Base-by-base conservation (phyloP, 2,329 filamentous ascomycete species). In the Biscogniauxia mediterranea region DNA sequence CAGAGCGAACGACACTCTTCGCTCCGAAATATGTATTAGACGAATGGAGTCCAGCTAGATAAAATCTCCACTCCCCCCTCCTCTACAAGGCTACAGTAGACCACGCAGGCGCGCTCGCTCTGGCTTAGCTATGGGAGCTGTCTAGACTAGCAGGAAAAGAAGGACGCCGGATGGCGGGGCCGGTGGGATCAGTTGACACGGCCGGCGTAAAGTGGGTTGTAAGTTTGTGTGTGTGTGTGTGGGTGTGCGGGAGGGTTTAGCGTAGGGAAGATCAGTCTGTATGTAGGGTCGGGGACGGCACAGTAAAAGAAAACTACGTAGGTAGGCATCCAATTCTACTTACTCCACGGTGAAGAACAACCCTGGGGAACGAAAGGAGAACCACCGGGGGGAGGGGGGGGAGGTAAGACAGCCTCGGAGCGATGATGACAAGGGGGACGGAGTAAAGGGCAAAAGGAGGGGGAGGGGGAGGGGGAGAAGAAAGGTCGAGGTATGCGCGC, bases 401-500 rank as follows among this genome's bases (percentile, higher is more conserved):
- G 7, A 23, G 13, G 17, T 11, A n/a, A 46, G 38, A 17, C 15
- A 46, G 38, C 15, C 15, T 46, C 11, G 38, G 38, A 7, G 38
- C 3, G 8, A 9, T 5, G 13, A 38, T 38, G 13, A 38, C 9
- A 38, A 4, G 15, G 38, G 38, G 38, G 2, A 11, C 2, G 17
- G 38, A 11, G 38, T 17, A 15, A n/a, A 2, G 15, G 38, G 15
- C 2, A 11, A n/a, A 32, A 32, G 7, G 7, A 62, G 63, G 59
- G 61, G 59, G 38, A 17, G 38, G 38, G 38, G 38, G 38, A n/a
- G 17, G 6, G 38, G 13, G 38, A 11, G 13, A n/a, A 61, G 62
- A 62, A 64, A 61, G 63, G 59, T 56, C 62, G 60, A 63, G 62
- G 56, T 56, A 52, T 62, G 62, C 58, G 63, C 54, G 58, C 64